Evolutionary conservation across 1,284 basidiomycete species (phyloP).

Genomic region (Rhodotorula mucilaginosa): DNA sequence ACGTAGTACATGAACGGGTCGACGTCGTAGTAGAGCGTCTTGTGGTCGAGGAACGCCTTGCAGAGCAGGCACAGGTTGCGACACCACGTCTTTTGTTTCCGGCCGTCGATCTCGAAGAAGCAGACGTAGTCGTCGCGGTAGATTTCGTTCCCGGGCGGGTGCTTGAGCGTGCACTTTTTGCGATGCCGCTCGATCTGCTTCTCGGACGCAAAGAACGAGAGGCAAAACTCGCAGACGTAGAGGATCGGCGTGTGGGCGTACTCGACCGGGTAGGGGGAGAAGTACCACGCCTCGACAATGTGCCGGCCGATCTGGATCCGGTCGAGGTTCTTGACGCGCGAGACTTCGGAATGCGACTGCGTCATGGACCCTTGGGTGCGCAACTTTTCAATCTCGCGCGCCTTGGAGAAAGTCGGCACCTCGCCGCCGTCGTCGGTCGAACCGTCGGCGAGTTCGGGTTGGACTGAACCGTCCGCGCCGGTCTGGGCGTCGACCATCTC

Average conservation of each 20-base stretch:
- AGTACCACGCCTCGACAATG: conserved; percentile 99
- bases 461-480: conserved; percentile 43
- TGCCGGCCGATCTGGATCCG: conserved; percentile 92
- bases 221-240: conserved; percentile 98
- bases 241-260: conserved; percentile 92
- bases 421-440: conserved; percentile 49
- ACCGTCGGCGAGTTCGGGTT: conserved; percentile 7
- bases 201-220: conserved; percentile 80
- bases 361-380: conserved; percentile 98
- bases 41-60: conserved; percentile 99
- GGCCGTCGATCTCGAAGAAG: conserved; percentile 98
- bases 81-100: conserved; percentile 94
- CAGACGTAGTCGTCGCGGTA: conserved; percentile 95
- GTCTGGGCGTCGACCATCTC: conserved; percentile 51
- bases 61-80: conserved; percentile 93
- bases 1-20: conserved; percentile 99
- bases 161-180: conserved; percentile 83
- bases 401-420: conserved; percentile 68
- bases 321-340: conserved; percentile 97
- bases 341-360: conserved; percentile 93
- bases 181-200: conserved; percentile 90
- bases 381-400: conserved; percentile 97
- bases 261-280: conserved; percentile 97
- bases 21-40: conserved; percentile 99
- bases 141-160: conserved; percentile 98